These are phyloP conservation scores for Venustampulla echinocandica DNA, from an alignment of 495 filamentous ascomycete species.

Conservation along the genomic window DNA sequence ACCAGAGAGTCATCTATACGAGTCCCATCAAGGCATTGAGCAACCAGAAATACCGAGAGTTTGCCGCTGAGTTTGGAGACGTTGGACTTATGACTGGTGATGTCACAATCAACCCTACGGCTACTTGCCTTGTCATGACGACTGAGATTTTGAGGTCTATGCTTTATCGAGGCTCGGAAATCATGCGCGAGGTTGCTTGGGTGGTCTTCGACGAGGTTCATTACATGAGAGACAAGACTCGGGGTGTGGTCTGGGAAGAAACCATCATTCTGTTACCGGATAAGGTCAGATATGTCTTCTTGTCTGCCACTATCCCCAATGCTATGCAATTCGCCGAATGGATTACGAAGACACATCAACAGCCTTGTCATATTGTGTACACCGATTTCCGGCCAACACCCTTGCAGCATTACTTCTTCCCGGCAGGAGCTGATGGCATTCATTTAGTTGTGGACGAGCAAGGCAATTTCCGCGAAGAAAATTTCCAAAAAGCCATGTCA, in stretches of 20 bases:
- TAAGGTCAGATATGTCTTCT: conserved; percentile 96
- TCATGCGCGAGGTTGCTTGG: conserved; percentile 98
- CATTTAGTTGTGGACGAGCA: conserved; percentile 95
- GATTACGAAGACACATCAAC: conserved; percentile 93
- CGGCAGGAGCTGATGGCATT: conserved; percentile 85
- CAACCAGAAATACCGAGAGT: conserved; percentile 98
- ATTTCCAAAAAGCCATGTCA: conserved; percentile 92
- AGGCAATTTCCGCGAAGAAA: conserved; percentile 86
- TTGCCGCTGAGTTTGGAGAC: conserved; percentile 89
- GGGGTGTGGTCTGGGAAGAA: conserved; percentile 98
- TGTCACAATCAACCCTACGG: conserved; percentile 97
- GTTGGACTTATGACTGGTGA: conserved; percentile 98
- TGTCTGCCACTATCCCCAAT: conserved; percentile 98
- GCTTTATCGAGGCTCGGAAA: conserved; percentile 95
- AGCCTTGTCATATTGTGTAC: conserved; percentile 97
- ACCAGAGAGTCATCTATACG: conserved; percentile 97
- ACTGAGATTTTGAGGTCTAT: conserved; percentile 98
- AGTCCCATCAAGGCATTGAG: conserved; percentile 98
- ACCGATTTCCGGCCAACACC: conserved; percentile 96
- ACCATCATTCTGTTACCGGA: conserved; percentile 95
- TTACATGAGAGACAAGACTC: conserved; percentile 88
- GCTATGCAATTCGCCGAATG: conserved; percentile 99
- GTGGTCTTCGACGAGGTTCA: conserved; percentile 98
- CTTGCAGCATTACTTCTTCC: conserved; percentile 95
- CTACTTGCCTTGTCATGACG: conserved; percentile 97